Evolutionary conservation across 2,329 filamentous ascomycete genomes (phyloP).

Genomic region (Alternaria alternata): DNA sequence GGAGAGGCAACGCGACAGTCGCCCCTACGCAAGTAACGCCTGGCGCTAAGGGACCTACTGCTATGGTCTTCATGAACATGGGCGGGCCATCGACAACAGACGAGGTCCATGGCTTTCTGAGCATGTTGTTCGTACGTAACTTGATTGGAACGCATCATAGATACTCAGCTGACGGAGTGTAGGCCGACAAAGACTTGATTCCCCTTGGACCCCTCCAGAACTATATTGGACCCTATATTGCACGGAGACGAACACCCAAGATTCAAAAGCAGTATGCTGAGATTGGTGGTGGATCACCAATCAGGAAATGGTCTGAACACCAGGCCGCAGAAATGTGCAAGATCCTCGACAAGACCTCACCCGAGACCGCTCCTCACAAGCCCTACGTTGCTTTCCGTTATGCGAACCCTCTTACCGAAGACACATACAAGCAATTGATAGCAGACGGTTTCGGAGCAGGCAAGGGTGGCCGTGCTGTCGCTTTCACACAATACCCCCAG

Average conservation of each 20-base stretch:
- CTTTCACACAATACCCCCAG: constrained; percentile 98
- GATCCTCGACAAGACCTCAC: constrained; percentile 87
- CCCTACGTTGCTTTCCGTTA: constrained; percentile 98
- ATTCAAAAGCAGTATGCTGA: constrained; percentile 95
- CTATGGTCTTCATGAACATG: constrained; percentile 99
- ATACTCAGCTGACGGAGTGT: constrained; percentile 26
- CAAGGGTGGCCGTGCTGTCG: constrained; percentile 89
- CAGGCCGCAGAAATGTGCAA: constrained; percentile 97
- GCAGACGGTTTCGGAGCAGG: constrained; percentile 90
- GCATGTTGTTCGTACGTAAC: constrained; percentile 82
- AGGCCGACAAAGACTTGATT: constrained; percentile 94
- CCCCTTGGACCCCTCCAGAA: constrained; percentile 91
- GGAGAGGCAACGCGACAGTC: constrained; percentile 59
- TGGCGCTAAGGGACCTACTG: constrained; percentile 80
- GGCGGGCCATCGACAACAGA: constrained; percentile 87
- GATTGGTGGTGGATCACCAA: constrained; percentile 97
- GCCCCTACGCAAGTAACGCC: constrained; percentile 77
- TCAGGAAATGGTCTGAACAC: constrained; percentile 96
- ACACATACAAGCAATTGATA: constrained; percentile 85
- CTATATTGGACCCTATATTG: constrained; percentile 89
- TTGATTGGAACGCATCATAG: neutral
- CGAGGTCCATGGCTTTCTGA: constrained; percentile 90
- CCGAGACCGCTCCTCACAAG: constrained; percentile 94
- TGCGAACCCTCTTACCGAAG: constrained; percentile 89
- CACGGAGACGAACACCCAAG: constrained; percentile 87